Base-by-base conservation (phyloP, 2,329 filamentous ascomycete genomes). In the Aspergillus felis region DNA sequence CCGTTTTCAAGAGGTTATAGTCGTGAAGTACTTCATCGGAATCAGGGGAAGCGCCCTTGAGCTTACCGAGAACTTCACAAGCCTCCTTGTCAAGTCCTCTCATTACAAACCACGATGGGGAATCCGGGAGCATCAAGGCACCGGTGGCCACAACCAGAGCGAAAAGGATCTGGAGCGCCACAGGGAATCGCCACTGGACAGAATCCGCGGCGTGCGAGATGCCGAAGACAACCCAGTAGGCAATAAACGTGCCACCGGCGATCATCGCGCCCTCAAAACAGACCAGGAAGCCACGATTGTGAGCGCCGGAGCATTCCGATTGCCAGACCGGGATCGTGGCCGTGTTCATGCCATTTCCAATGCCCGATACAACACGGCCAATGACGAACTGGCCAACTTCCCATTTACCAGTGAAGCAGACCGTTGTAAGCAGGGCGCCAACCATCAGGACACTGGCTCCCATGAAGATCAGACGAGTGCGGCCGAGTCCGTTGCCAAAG, bases 31-130 rank as follows among this genome's bases (percentile, higher is more conserved):
- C 64, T 3, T 62, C 53, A 10, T 70, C 66, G 14, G 63, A 60
- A 58, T 84, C 84, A 38, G 57, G 47, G 28, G 52, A 44, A 22
- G 49, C 60, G 38, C 80, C 57, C 27, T 76, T 71, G 2, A 82
- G 76, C 9, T 76, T 76, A 2, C 78, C 78, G 44, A 83, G 76
- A 12, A 83, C 79, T 4, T 74, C 68, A 14, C 71, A 71, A 42
- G 71, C 82, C 63, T 76, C 79, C 56, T 72, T 71, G 59, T 82
- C 76, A 41, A 75, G 69, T 17, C 80, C 81, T 52, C 79, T 78
- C 53, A 80, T 70, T 10, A 84, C 76, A 22, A 85, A 72, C 79
- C 81, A 84, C 42, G 81, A 74, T 7, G 82, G 82, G 0, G 79
- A 82, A 57, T 84, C 82, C 8, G 82, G 82, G 1, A 83, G 70